These are phyloP conservation scores for Venturia asperata DNA, from an alignment of 2,329 filamentous ascomycete species.

Conservation along the genomic window DNA sequence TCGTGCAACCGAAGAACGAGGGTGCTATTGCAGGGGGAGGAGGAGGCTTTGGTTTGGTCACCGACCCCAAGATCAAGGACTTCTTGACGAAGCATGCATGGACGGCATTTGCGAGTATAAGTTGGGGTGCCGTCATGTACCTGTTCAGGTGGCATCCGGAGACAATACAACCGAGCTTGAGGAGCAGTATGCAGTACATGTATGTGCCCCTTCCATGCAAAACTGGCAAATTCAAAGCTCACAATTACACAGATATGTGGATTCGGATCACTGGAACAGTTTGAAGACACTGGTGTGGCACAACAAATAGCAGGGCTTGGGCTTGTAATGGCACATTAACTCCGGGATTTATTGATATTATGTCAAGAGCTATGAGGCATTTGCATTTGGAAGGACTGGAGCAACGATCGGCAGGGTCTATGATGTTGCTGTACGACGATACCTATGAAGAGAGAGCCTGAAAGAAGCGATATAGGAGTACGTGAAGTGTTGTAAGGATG, in stretches of 20 bases:
- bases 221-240: slow-evolving; percentile 21
- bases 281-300: slow-evolving; percentile 79
- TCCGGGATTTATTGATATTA: neutral
- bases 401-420: neutral
- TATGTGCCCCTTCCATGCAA: slow-evolving; percentile 45
- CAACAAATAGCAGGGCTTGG: slow-evolving; percentile 50
- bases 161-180: slow-evolving; percentile 80
- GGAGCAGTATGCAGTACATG: slow-evolving; percentile 96
- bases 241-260: slow-evolving; percentile 51
- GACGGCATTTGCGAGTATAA: slow-evolving; percentile 84
- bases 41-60: slow-evolving; percentile 37
- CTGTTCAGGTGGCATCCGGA: slow-evolving; percentile 89
- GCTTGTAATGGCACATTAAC: neutral
- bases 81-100: slow-evolving; percentile 59
- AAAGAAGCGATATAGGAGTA: neutral
- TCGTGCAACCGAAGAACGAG: slow-evolving; percentile 55
- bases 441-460: neutral
- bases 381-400: neutral
- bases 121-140: slow-evolving; percentile 94
- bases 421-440: neutral
- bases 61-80: slow-evolving; percentile 32
- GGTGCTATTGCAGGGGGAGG: slow-evolving; percentile 26
- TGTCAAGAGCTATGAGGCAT: neutral
- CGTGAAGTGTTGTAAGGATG: neutral
- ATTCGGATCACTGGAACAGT: slow-evolving; percentile 85